Base-by-base conservation (phyloP, 768 basidiomycete species). In the Termitomyces sp. region DNA sequence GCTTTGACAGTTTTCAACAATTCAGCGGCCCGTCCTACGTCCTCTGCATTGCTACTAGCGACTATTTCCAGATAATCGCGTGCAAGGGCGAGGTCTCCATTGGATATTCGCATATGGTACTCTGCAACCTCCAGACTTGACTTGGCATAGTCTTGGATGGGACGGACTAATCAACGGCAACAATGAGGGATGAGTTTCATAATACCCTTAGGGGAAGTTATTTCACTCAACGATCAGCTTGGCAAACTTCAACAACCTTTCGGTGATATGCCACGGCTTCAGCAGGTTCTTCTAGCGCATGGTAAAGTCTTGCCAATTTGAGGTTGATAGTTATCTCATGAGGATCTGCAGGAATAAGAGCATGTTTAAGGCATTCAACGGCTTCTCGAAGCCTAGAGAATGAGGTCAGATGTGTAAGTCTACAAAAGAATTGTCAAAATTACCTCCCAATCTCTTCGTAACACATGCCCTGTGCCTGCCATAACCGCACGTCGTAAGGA, bases 401-500 rank as follows among this genome's bases (percentile, higher is more conserved):
- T 54, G 35, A 8, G 11, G 21, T 50, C 26, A 31, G n/a, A 31
- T 21, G 40, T 21, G 8, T 17, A 44, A 46, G 46, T 11, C 12
- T 41, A 21, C 9, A 26, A 42, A 43, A 19, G 23, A 23, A 23
- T 23, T 46, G 15, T 47, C 30, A 43, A 56, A 38, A 69, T 80
- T 63, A 91, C 94, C 86, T 79, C 65, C 88, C 86, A 62, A 97
- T 84, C 67, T 94, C 91, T 70, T 95, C 91, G 70, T 98, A 98
- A 63, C 94, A 96, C 63, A 86, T 84, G 5, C 89, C 95, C 63
- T 97, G 84, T 8, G 94, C 94, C 64, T 92, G 89, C 97, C 97
- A 98, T 72, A 98, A 79, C 38, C 97, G 84, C 38, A 94, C 87
- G 70, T 98, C 97, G 68, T 97, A 98, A 5, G 97, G 95, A 41